These are phyloP conservation scores for Comarum palustre DNA, from an alignment of 306 rosid genomes.

Conservation along the genomic window DNA sequence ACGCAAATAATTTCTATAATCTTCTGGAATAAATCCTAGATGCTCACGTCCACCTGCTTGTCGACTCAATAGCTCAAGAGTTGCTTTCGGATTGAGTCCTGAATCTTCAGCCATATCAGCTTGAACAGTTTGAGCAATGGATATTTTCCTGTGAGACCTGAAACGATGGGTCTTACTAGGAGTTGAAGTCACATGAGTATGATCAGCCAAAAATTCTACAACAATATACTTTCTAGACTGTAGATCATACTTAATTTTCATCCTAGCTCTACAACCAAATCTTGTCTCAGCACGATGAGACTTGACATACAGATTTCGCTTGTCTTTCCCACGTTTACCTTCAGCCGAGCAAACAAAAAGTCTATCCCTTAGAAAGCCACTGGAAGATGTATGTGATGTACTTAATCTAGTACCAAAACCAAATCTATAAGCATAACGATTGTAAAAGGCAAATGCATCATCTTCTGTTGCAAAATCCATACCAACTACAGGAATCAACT, in stretches of 20 bases:
- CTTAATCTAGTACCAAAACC: no score
- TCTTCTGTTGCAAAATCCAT: background rate
- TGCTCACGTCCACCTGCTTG: background rate
- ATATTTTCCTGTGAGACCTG: background rate
- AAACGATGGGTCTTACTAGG: background rate
- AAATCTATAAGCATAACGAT: no score
- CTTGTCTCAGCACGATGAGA: slow-evolving; percentile 1
- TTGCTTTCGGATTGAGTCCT: slow-evolving; percentile 5
- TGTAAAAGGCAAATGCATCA: background rate
- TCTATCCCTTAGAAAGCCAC: no score
- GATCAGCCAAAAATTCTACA: background rate
- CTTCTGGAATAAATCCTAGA: slow-evolving; percentile 1
- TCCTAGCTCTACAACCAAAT: background rate
- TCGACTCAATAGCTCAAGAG: background rate
- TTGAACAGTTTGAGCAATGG: background rate
- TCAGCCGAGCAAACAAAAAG: slow-evolving; percentile 12
- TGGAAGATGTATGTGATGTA: no score
- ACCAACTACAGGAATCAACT: background rate
- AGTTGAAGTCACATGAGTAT: slow-evolving; percentile 2
- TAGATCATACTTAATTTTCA: background rate
- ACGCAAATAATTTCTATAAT: background rate
- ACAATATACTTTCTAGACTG: background rate
- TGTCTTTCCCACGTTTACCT: slow-evolving; percentile 8
- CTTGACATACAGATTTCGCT: background rate
- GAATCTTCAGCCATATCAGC: background rate